Percentiles rank a stretch among this genome's conserved stretches.
These are phyloP conservation scores for Gnaphalium uliginosum DNA, from an alignment of 129 eudicot species.

Conservation along the genomic window DNA sequence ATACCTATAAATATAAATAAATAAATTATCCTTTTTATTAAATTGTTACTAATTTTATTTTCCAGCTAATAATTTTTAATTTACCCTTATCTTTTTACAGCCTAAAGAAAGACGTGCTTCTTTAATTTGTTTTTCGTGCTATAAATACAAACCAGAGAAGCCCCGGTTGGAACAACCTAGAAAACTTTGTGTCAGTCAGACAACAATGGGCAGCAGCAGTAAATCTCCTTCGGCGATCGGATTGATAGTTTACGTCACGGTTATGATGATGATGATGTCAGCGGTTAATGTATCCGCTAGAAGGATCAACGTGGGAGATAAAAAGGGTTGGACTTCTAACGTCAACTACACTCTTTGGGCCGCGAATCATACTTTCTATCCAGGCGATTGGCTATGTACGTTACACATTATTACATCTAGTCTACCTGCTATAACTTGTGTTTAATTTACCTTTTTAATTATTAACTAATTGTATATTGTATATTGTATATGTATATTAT, in stretches of 20 bases:
- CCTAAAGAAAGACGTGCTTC: no score
- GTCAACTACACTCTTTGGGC: slow-evolving; percentile 71
- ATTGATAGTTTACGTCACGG: slow-evolving; percentile 14
- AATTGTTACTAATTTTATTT: no score
- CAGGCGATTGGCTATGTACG: slow-evolving; percentile 78
- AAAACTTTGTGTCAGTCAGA: not conserved
- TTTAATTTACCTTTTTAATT: not conserved
- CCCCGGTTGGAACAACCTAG: slow-evolving; percentile 2
- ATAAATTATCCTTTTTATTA: no score
- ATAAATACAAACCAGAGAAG: not conserved
- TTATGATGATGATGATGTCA: slow-evolving; percentile 24
- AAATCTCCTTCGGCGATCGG: slow-evolving; percentile 26
- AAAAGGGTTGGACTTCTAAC: slow-evolving; percentile 54
- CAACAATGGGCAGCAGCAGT: slow-evolving; percentile 24
- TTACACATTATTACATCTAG: not conserved
- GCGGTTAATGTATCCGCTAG: slow-evolving; percentile 45
- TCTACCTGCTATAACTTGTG: no score
- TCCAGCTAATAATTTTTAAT: no score
- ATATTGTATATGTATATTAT: no score
- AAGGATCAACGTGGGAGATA: slow-evolving; percentile 53
- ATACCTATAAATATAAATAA: no score
- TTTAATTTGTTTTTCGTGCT: not conserved
- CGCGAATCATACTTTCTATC: slow-evolving; percentile 49
- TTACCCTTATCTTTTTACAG: no score
- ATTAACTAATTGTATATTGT: no score